Evolutionary conservation across 2,329 filamentous ascomycete genomes (phyloP).

Genomic region (Exophiala sp.): DNA sequence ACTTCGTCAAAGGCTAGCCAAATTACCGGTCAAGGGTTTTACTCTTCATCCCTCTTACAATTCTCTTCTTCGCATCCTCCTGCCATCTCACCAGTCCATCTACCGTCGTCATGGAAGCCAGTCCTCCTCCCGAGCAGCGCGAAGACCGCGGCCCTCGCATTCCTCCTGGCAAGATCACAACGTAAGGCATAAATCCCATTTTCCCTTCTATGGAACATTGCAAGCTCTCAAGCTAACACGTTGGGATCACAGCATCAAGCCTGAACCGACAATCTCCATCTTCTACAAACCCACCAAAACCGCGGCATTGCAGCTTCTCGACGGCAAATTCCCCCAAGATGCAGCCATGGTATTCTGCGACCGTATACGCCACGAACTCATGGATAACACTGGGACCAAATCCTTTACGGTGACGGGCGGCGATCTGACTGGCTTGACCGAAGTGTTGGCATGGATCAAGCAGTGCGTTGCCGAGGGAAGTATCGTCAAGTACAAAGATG

Average conservation of each 20-base stretch:
- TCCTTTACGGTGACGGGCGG: slow-evolving; percentile 21
- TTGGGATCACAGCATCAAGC: slow-evolving; percentile 10
- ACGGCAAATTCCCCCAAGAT: slow-evolving; percentile 19
- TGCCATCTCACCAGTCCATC: neutral
- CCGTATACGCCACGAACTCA: slow-evolving; percentile 19
- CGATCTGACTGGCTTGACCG: slow-evolving; percentile 14
- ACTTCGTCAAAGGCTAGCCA: neutral
- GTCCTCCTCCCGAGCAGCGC: slow-evolving; percentile 11
- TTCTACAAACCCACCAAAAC: slow-evolving; percentile 17
- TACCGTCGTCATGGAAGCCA: slow-evolving; percentile 16
- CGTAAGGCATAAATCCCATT: slow-evolving; percentile 15
- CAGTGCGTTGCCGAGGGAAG: slow-evolving; percentile 14
- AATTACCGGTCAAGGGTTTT: neutral
- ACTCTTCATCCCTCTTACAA: too few relatives aligned
- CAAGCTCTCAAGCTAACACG: neutral
- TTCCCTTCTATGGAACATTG: neutral
- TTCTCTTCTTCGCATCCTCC: neutral
- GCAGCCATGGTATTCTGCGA: slow-evolving; percentile 25
- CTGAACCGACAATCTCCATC: slow-evolving; percentile 20
- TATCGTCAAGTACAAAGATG: slow-evolving; percentile 18
- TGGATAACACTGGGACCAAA: slow-evolving; percentile 20
- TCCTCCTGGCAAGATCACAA: slow-evolving; percentile 18
- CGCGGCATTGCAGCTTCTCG: slow-evolving; percentile 8
- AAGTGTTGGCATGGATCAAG: slow-evolving; percentile 21
- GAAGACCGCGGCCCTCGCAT: slow-evolving; percentile 23